A percentile compares a stretch with the other conserved stretches of the same genome.
These are phyloP conservation scores for Leccinum obscurum DNA, from an alignment of 768 basidiomycete species.

Conservation along the genomic window DNA sequence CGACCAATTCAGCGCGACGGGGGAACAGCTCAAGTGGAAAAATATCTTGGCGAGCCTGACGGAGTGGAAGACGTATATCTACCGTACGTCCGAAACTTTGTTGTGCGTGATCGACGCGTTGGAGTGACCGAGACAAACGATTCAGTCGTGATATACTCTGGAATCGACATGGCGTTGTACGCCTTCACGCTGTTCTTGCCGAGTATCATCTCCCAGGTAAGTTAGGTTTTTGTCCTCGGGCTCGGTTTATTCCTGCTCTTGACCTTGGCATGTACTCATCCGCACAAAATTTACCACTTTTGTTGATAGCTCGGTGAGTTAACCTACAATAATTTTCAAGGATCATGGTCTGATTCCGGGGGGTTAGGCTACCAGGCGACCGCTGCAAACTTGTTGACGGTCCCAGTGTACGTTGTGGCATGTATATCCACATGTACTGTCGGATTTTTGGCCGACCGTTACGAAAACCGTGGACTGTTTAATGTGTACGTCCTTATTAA, in stretches of 20 bases:
- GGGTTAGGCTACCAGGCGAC: too few relatives aligned
- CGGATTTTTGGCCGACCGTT: too few relatives aligned
- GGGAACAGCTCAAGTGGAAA: constrained; percentile 58
- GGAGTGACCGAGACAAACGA: not conserved
- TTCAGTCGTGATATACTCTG: constrained; percentile 56
- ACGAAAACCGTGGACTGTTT: too few relatives aligned
- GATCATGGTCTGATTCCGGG: too few relatives aligned
- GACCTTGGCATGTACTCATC: not conserved
- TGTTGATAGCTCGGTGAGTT: constrained; percentile 41
- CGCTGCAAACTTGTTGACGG: too few relatives aligned
- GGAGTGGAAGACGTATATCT: constrained; percentile 77
- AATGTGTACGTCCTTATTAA: too few relatives aligned
- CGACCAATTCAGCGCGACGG: constrained; percentile 69
- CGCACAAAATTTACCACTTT: not conserved
- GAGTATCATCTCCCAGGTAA: constrained; percentile 70
- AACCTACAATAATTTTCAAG: too few relatives aligned
- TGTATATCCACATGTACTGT: too few relatives aligned
- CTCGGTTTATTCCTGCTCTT: not conserved
- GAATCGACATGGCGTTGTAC: constrained; percentile 66
- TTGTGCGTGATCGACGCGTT: not conserved
- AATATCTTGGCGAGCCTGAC: constrained; percentile 57
- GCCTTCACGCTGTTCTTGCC: constrained; percentile 82
- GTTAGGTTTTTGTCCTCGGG: not conserved
- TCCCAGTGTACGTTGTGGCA: too few relatives aligned
- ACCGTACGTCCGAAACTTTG: constrained; percentile 11